These are phyloP conservation scores for Candida dajiaensis DNA, from an alignment of 805 yeast genomes.

Conservation along the genomic window DNA sequence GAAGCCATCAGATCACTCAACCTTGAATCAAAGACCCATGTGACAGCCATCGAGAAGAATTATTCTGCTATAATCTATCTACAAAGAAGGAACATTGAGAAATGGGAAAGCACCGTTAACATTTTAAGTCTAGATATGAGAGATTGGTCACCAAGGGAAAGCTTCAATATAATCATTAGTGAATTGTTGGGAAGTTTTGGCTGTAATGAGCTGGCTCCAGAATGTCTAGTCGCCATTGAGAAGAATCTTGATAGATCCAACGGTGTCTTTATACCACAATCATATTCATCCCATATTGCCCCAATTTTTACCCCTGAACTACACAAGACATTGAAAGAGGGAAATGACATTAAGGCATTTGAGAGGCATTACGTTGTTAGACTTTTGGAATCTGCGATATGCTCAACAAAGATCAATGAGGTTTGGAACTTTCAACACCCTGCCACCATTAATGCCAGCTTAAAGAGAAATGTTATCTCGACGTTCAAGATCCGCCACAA, in stretches of 20 bases:
- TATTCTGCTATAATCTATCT: slow-evolving; percentile 50
- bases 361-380: slow-evolving; percentile 44
- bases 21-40: slow-evolving; percentile 19
- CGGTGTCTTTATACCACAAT: slow-evolving; percentile 59
- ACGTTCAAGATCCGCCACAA: slow-evolving; percentile 41
- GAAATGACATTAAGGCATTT: slow-evolving; percentile 29
- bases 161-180: slow-evolving; percentile 60
- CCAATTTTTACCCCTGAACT: slow-evolving; percentile 62
- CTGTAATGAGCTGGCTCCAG: slow-evolving; percentile 87
- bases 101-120: slow-evolving; percentile 49
- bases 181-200: slow-evolving; percentile 90
- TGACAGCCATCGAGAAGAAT: slow-evolving; percentile 71
- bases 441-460: slow-evolving; percentile 48
- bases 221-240: slow-evolving; percentile 50
- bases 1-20: slow-evolving; percentile 32
- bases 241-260: slow-evolving; percentile 29
- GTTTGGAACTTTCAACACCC: slow-evolving; percentile 66
- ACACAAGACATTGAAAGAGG: slow-evolving; percentile 28
- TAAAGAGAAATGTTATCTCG: slow-evolving; percentile 23
- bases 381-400: slow-evolving; percentile 34
- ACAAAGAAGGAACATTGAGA: slow-evolving; percentile 38
- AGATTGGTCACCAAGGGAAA: slow-evolving; percentile 34
- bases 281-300: slow-evolving; percentile 52
- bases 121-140: slow-evolving; percentile 58
- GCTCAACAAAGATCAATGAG: slow-evolving; percentile 41